A percentile compares a stretch with the other conserved stretches of the same genome.
Evolutionary conservation across 345 rosid species (phyloP).

Genomic region (Chamaenerion angustifolium): DNA sequence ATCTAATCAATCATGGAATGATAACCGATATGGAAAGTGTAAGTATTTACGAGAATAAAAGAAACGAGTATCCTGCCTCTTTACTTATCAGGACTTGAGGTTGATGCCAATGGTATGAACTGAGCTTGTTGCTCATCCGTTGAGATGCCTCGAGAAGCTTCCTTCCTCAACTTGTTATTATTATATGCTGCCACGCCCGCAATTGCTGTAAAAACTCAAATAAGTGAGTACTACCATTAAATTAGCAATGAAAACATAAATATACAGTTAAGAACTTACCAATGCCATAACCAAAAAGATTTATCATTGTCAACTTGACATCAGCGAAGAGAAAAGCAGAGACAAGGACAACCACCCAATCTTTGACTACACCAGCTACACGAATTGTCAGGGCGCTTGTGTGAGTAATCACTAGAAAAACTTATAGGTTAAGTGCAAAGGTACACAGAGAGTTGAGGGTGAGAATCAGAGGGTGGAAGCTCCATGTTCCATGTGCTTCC

Average conservation of each 20-base stretch:
- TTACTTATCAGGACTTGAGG: constrained; percentile 10
- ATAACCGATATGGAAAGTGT: too few relatives aligned
- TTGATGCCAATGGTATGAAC: constrained; percentile 13
- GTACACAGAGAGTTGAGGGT: constrained; percentile 79
- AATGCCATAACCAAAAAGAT: constrained; percentile 75
- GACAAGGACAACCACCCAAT: constrained; percentile 99
- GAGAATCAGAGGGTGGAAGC: constrained; percentile 50
- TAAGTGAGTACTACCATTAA: background rate
- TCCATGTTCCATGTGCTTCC: constrained; percentile 68
- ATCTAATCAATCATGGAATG: too few relatives aligned
- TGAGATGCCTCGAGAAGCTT: constrained; percentile 36
- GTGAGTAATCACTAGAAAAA: constrained; percentile 88
- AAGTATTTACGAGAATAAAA: too few relatives aligned
- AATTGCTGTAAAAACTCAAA: constrained; percentile 39
- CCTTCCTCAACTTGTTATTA: constrained; percentile 75
- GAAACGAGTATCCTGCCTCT: background rate
- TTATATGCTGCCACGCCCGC: constrained; percentile 96
- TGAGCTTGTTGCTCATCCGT: constrained; percentile 25
- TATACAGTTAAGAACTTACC: constrained; percentile 28
- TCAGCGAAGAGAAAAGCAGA: constrained; percentile 93
- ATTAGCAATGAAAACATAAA: too few relatives aligned
- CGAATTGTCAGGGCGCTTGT: constrained; percentile 97
- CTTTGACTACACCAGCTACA: constrained; percentile 98
- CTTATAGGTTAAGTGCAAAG: constrained; percentile 92
- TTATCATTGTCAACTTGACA: constrained; percentile 71